Evolutionary conservation across 2,329 filamentous ascomycete genomes (phyloP).

Genomic region (Juglanconis sp.): DNA sequence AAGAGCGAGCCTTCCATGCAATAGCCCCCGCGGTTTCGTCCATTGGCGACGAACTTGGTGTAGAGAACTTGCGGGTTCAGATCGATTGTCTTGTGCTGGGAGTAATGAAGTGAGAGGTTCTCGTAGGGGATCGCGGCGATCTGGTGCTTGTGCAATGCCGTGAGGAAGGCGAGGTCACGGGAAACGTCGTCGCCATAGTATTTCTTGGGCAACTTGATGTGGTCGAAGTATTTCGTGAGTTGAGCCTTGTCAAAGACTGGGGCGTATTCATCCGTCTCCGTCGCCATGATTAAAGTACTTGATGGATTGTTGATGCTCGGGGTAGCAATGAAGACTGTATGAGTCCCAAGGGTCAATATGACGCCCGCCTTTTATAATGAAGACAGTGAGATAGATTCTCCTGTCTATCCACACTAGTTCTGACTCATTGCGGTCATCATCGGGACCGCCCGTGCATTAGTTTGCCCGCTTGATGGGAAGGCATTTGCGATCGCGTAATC

Average conservation of each 20-base stretch:
- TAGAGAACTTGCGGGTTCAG: conserved; percentile 48
- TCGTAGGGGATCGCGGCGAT: conserved; percentile 54
- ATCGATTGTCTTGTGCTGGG: conserved; percentile 32
- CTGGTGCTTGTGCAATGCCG: conserved; percentile 40
- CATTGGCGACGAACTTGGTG: conserved; percentile 43
- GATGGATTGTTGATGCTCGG: too few species aligned
- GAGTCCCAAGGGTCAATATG: too few species aligned
- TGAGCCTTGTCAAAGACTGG: conserved; percentile 10
- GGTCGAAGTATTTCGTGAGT: conserved; percentile 22
- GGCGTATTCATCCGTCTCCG: not conserved
- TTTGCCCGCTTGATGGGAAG: too few species aligned
- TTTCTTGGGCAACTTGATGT: conserved; percentile 21
- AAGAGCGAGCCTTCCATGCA: conserved; percentile 58
- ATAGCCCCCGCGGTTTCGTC: conserved; percentile 51
- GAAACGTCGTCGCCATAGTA: conserved; percentile 20
- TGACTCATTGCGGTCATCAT: not conserved
- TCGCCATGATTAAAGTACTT: not conserved
- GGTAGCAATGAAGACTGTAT: not conserved
- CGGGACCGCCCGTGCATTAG: not conserved
- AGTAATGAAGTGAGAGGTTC: conserved; percentile 54
- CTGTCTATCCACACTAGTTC: not conserved
- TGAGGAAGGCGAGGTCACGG: conserved; percentile 34
- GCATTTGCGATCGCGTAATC: too few species aligned
- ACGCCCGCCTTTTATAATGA: too few species aligned
- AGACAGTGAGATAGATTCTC: not conserved